Evolutionary conservation across 2,329 filamentous ascomycete species (phyloP).

Genomic region (Lachnellula occidentalis): DNA sequence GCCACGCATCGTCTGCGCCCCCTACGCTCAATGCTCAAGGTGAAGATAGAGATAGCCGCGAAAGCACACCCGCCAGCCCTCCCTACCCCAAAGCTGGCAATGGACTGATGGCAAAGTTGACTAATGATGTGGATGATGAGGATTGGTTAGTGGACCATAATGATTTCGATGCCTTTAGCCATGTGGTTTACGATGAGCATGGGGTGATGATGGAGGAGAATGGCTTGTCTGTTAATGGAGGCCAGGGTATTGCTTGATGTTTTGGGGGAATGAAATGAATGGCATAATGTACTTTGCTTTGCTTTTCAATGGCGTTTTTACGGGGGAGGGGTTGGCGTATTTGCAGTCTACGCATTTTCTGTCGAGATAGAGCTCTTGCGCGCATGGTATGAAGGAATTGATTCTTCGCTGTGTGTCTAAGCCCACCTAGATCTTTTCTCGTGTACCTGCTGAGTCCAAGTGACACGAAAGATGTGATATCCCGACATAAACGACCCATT

Average conservation of each 20-base stretch:
- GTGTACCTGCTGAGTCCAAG: too few relatives aligned
- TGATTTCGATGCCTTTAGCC: conserved; percentile 32
- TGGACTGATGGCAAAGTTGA: conserved; percentile 47
- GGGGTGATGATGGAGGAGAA: conserved; percentile 24
- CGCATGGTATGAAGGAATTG: too few relatives aligned
- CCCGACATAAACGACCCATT: too few relatives aligned
- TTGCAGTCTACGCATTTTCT: too few relatives aligned
- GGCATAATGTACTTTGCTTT: too few relatives aligned
- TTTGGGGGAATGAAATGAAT: too few relatives aligned
- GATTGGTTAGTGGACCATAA: conserved; percentile 56
- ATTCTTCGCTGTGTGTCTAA: too few relatives aligned
- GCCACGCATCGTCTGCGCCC: conserved; percentile 22
- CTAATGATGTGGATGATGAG: conserved; percentile 52
- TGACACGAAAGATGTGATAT: too few relatives aligned
- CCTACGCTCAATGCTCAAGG: conserved; percentile 18
- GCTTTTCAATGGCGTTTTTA: too few relatives aligned
- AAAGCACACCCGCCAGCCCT: conserved; percentile 51
- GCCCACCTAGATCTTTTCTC: too few relatives aligned
- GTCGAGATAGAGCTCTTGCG: too few relatives aligned
- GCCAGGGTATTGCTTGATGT: neutral
- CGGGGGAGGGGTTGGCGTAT: too few relatives aligned
- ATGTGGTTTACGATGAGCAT: conserved; percentile 27
- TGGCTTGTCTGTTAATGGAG: conserved; percentile 14
- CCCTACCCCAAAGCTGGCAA: conserved; percentile 59
- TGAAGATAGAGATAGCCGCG: conserved; percentile 32